A percentile compares a stretch with the other conserved stretches of the same genome.
phyloP scores from a whole-genome alignment of 306 rosid species.

The Cicer bijugum region DNA sequence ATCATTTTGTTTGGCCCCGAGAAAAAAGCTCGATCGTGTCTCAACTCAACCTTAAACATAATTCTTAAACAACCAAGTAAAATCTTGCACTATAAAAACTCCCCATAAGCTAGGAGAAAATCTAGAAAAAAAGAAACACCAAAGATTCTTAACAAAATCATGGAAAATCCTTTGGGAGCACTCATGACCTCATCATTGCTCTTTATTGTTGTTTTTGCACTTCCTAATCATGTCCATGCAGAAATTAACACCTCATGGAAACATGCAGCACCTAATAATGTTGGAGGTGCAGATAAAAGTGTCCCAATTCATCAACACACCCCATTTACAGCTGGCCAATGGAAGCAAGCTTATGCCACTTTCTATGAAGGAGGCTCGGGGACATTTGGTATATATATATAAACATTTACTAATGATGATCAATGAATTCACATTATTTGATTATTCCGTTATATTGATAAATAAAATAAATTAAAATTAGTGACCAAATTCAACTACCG shows the following conservation, averaged over 20 bases:
- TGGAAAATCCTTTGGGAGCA: slow-evolving; percentile 43
- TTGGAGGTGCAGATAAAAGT: not conserved
- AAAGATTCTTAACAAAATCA: slow-evolving; percentile 9
- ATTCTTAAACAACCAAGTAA: not conserved
- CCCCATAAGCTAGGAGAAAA: slow-evolving; percentile 35
- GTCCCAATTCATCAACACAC: slow-evolving; percentile 20
- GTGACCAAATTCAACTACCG: not conserved
- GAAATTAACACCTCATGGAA: slow-evolving; percentile 29
- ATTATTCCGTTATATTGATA: not conserved
- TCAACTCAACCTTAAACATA: slow-evolving; percentile 6
- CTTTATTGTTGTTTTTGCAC: slow-evolving; percentile 25
- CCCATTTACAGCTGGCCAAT: slow-evolving; percentile 45
- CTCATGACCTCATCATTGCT: slow-evolving; percentile 41
- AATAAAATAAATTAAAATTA: not conserved
- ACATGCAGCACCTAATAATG: slow-evolving; percentile 24
- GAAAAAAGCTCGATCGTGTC: slow-evolving; percentile 21
- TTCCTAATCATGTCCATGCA: slow-evolving; percentile 40
- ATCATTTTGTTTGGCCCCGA: slow-evolving; percentile 5
- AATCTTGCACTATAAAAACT: not conserved
- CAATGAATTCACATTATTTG: not conserved
- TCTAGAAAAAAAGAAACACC: slow-evolving; percentile 5
- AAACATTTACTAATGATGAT: not conserved
- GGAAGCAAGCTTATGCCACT: slow-evolving; percentile 76
- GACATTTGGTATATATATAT: slow-evolving; percentile 61
- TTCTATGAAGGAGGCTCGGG: slow-evolving; percentile 71